Evolutionary conservation across 202 grass and related monocot genomes (phyloP).

Genomic region (Sporobolus alterniflorus): DNA sequence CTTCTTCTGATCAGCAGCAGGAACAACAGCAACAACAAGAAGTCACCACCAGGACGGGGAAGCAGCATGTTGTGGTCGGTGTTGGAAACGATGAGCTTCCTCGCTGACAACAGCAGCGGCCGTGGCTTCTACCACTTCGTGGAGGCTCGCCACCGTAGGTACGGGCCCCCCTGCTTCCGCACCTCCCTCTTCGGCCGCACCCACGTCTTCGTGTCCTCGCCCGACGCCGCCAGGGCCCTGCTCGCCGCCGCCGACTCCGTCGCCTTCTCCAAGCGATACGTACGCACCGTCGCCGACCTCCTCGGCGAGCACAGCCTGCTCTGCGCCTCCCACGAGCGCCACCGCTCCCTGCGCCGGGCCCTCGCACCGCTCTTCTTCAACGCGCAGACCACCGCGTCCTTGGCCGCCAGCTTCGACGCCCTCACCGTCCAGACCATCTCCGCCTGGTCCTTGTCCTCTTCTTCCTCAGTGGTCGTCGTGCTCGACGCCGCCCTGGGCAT

Average conservation of each 20-base stretch:
- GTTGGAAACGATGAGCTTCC: slow-evolving; percentile 72
- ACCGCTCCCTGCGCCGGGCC: slow-evolving; percentile 55
- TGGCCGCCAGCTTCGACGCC: slow-evolving; percentile 54
- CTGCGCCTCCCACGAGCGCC: slow-evolving; percentile 58
- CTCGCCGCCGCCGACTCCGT: slow-evolving; percentile 44
- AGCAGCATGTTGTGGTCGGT: slow-evolving; percentile 19
- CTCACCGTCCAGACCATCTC: slow-evolving; percentile 21
- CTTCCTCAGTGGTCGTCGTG: slow-evolving; percentile 21
- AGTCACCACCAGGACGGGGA: slow-evolving; percentile 3
- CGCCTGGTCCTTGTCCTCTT: neutral
- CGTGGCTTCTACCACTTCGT: slow-evolving; percentile 90
- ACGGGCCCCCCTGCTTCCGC: slow-evolving; percentile 68
- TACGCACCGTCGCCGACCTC: slow-evolving; percentile 68
- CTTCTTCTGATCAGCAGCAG: neutral
- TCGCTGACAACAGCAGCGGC: slow-evolving; percentile 62
- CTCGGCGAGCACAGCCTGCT: slow-evolving; percentile 84
- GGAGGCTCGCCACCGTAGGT: slow-evolving; percentile 47
- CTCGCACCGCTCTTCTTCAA: slow-evolving; percentile 69
- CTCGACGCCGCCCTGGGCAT: slow-evolving; percentile 68
- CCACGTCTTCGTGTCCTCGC: slow-evolving; percentile 79
- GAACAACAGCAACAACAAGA: neutral
- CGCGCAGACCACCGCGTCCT: slow-evolving; percentile 24
- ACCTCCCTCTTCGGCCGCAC: slow-evolving; percentile 64
- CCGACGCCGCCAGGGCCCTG: slow-evolving; percentile 36
- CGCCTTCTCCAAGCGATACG: slow-evolving; percentile 81